Evolutionary conservation across 768 basidiomycete genomes (phyloP), one percentile per base, ranked within the genome.

Genomic region (Infundibulicybe gibba): DNA sequence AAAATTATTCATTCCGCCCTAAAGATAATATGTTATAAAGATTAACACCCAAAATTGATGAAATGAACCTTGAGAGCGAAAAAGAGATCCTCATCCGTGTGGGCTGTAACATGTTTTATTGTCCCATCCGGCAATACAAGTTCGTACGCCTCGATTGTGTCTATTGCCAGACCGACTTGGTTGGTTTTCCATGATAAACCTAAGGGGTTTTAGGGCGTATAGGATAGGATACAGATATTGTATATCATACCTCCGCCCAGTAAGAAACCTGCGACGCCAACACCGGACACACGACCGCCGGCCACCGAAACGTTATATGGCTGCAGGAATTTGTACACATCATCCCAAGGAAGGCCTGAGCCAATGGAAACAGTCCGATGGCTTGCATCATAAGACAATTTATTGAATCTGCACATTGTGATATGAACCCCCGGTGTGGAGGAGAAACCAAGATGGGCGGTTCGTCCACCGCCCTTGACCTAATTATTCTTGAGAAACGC

Each of bases 161-260:
- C 77, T 14, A 63, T 38, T 0, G 70, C 70, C 34, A 80, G 49
- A 12, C 79, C 79, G 37, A 66, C 62, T 47, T 78, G 72, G 45
- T 78, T 76, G 1, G 72, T 72, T 38, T 68, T 59, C 68, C 69
- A 80, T 17, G 79, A 77, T 48, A 76, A 79, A 12, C 79, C 76
- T 56, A 16, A 6, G 34, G 19, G 10, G 10, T 38, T 25, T 25
- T 25, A 4, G 25, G 8, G 25, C 25, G n/a, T 25, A 8, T 25
- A 8, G n/a, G n/a, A n/a, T 8, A 25, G 25, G 25, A 25, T 25
- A 3, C 8, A 25, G 25, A 25, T 25, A 25, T 8, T 25, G 25
- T 8, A 8, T 25, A 25, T 38, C 35, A 38, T 6, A 38, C 35
- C 35, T 38, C 35, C 35, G 35, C 35, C 35, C 3, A 38, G 35